Evolutionary conservation across 2,329 filamentous ascomycete species (phyloP), one percentile per base, ranked within the genome.

Genomic region (Alternaria incomplexa): DNA sequence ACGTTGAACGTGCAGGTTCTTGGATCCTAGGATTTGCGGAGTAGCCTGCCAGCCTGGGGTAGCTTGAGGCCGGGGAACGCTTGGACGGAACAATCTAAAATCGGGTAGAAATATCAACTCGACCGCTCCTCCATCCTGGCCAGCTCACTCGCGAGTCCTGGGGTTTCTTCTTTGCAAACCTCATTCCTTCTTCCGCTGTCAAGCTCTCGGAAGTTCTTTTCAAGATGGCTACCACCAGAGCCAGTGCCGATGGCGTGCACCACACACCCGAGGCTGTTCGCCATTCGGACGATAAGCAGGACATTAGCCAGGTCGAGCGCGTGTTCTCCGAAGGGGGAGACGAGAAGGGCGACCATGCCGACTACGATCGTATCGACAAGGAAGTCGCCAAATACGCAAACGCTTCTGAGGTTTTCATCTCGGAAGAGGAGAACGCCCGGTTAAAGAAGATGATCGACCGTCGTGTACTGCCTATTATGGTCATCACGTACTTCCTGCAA

Each of bases 321-420:
- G 82, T 85, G 6, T 63, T 84, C 54, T 86, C 84, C 2, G 77
- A 73, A 17, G 79, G 76, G 17, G 79, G 76, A 17, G 81, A 83
- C 59, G 78, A 81, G 48, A 81, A 84, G 58, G 85, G 84, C 46
- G 85, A 86, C 57, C 82, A 85, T 56, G 83, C 86, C 63, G 83
- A 91, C 84, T 84, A 86, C 66, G 78, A 83, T 23, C 85, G 85
- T 71, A 85, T 93, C 58, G 91, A 93, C 79, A 84, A 86, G 58
- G 91, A 93, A 79, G 82, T 93, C 40, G 89, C 90, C 53, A 86
- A 89, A 75, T 93, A 93, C 80, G 87, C 88, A 26, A 84, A 84
- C 20, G 84, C 85, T 20, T 83, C 79, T 76, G 17, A 65, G 22
- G 81, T 92, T 53, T 80, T 86, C 2, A 88, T 93, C 71, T 83